Evolutionary conservation across 495 filamentous ascomycete genomes (phyloP).

Genomic region (Tirmania nivea): DNA sequence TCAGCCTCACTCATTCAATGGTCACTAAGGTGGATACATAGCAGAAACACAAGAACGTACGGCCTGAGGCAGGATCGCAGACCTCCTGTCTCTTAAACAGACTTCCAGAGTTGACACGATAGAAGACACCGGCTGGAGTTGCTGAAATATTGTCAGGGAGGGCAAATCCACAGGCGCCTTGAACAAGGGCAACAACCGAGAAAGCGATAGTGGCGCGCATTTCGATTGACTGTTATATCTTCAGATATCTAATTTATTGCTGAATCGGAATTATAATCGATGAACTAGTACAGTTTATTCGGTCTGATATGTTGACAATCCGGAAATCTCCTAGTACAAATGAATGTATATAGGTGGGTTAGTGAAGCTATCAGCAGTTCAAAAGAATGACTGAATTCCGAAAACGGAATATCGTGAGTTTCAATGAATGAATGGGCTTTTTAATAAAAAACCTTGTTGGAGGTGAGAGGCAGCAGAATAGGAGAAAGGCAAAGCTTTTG

Average conservation of each 20-base stretch:
- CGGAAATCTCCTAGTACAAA: no score
- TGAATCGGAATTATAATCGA: no score
- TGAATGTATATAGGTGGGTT: no score
- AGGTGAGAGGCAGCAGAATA: neutral
- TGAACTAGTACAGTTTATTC: no score
- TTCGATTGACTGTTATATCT: neutral
- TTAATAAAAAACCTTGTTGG: neutral
- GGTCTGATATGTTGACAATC: no score
- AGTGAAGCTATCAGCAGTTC: no score
- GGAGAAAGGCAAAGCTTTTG: neutral
- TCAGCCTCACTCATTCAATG: no score
- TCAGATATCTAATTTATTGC: neutral
- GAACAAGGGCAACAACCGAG: neutral
- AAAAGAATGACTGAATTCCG: neutral
- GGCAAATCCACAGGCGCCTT: neutral
- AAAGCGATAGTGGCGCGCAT: neutral
- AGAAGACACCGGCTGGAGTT: no score
- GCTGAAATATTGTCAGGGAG: neutral
- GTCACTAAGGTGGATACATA: no score
- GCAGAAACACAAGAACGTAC: neutral
- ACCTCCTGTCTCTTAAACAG: no score
- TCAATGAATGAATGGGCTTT: neutral
- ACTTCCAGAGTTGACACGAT: no score
- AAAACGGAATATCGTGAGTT: neutral
- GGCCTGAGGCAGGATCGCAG: neutral